phyloP scores from a whole-genome alignment of 2,329 filamentous ascomycete species.

The Talaromyces sp. region DNA sequence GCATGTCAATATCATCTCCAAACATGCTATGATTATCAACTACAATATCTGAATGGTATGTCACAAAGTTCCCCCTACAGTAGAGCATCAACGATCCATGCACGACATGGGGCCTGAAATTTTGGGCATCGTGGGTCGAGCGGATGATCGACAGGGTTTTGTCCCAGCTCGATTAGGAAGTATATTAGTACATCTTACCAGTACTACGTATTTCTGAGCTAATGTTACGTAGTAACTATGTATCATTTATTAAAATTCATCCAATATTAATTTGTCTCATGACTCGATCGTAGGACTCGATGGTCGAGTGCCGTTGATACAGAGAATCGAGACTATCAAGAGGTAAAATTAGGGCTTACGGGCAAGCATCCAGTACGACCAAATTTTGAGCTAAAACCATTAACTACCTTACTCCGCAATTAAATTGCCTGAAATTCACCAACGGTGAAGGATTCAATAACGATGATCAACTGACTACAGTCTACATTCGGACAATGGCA shows the following conservation, averaged over 20 bases:
- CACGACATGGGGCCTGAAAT: neutral
- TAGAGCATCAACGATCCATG: neutral
- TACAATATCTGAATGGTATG: neutral
- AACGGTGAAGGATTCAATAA: neutral
- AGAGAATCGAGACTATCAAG: neutral
- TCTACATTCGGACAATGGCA: neutral
- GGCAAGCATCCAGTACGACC: neutral
- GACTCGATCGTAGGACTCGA: neutral
- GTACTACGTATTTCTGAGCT: neutral
- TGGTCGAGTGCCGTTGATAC: neutral
- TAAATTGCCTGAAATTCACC: no score
- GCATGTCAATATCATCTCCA: neutral
- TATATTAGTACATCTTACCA: neutral
- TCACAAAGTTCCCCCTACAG: neutral
- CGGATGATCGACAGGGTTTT: conserved; percentile 2
- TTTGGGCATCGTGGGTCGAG: neutral
- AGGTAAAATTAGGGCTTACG: neutral
- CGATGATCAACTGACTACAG: neutral
- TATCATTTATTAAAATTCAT: neutral
- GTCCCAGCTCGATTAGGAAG: neutral
- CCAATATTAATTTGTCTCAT: neutral
- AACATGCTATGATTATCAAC: neutral
- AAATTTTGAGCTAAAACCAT: neutral
- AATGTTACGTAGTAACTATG: neutral
- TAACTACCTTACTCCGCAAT: neutral